These are phyloP conservation scores for Phylloporus sp. DNA, from an alignment of 1,284 basidiomycete genomes.

Conservation along the genomic window DNA sequence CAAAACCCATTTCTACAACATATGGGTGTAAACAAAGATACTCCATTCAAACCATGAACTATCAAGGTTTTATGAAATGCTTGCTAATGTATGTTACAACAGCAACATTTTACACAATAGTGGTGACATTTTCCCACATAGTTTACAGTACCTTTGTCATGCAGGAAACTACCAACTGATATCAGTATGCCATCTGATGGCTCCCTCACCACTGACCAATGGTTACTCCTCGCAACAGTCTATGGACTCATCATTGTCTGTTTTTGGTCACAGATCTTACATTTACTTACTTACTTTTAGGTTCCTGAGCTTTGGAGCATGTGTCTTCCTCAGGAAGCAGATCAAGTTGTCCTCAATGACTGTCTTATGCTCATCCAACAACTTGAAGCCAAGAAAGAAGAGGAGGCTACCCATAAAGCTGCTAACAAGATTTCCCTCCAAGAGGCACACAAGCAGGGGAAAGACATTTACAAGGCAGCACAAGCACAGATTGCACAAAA, in stretches of 20 bases:
- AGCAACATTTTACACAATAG: background rate
- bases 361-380: background rate
- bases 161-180: conserved; percentile 4
- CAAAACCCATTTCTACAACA: background rate
- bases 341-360: background rate
- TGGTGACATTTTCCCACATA: background rate
- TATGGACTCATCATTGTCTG: background rate
- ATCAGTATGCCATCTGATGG: conserved; percentile 7
- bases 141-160: background rate
- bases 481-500: background rate
- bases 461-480: background rate
- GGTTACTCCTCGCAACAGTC: background rate
- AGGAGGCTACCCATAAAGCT: background rate
- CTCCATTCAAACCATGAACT: background rate
- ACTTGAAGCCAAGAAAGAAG: background rate
- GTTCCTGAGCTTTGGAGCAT: conserved; percentile 25
- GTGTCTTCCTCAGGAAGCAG: background rate
- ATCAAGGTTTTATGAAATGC: background rate
- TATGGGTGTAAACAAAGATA: background rate
- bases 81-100: background rate
- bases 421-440: background rate
- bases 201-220: conserved; percentile 5
- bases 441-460: background rate
- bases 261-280: background rate
- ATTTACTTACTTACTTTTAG: background rate